A percentile compares a stretch with the other conserved stretches of the same genome.
Conservation (phyloP, 805 yeast genomes). For the Hanseniaspora jakobsenii region DNA sequence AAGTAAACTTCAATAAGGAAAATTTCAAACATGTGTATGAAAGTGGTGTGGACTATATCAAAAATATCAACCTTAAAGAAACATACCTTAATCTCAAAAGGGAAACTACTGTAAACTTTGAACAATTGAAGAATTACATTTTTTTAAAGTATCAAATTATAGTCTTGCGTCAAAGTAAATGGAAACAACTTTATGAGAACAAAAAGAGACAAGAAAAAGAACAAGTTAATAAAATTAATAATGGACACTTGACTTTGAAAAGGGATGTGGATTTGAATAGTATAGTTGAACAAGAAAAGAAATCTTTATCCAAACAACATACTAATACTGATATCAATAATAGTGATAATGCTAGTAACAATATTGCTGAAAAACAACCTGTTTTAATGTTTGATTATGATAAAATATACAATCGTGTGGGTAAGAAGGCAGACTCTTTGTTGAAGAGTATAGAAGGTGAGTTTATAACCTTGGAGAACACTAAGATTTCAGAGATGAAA, state of each 20-base stretch:
- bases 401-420: not conserved
- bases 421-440: conserved; percentile 2
- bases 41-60: conserved; percentile 2
- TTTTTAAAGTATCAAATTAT: conserved; percentile 9
- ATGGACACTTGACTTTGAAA: no score
- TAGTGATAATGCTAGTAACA: not conserved
- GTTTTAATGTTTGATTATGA: not conserved
- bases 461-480: not conserved
- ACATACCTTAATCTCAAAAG: not conserved
- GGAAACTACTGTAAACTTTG: not conserved
- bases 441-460: not conserved
- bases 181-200: conserved; percentile 4
- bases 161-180: not conserved
- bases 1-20: no score
- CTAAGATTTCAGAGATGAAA: not conserved
- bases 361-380: no score
- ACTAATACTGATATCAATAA: not conserved
- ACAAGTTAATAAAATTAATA: no score
- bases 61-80: not conserved
- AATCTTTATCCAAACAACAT: no score
- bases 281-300: no score
- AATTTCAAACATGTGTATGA: no score
- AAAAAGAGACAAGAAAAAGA: not conserved
- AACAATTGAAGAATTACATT: conserved; percentile 6
- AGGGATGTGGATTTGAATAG: no score